Base-by-base conservation (phyloP, 2,329 filamentous ascomycete species). In the Fusarium phyllophilum region DNA sequence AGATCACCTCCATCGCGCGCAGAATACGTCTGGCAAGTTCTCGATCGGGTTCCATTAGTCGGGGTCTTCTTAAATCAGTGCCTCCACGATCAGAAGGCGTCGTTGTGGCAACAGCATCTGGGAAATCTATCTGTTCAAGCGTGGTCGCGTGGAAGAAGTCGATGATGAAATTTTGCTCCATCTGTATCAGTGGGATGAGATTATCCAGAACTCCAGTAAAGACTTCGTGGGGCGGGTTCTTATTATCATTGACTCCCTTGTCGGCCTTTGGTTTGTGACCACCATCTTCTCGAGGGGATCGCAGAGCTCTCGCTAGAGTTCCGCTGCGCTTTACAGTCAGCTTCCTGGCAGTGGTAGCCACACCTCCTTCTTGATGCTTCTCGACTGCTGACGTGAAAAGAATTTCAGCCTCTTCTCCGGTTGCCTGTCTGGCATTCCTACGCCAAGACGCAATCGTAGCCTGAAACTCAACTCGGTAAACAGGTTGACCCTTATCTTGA, bases 131-230 rank as follows among this genome's bases (percentile, higher is more conserved):
- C 41, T 91, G 92, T 77, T 95, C 92, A 34, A 96, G 86, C 5
- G 94, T 97, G n/a, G 93, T 94, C 33, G 96, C 90, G 77, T 98
- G 96, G 88, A 98, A 98, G 82, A 98, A 96, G 76, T 97, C 94
- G n/a, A 97, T 91, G 55, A 98, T 87, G 80, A 98, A 99, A 80
- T 98, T 98, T 81, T 99, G 96, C 83, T 99, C 96, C 81, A 96
- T 95, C 76, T 94, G 92, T 66, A 98, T 91, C 63, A 97, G 87
- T 11, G 93, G 94, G 49, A 95, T 85, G 73, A 96, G 89, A 78
- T 98, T 94, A 65, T 96, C 93, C 70, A 98, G 84, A 18, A 94
- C 90, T 42, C 91, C 91, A 1, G 90, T 87, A 82, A 98, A 97
- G 6, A 94, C 90, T 82, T 97, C 95, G 76, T 91, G 96, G 1